Percentiles rank a stretch among this genome's conserved stretches.
phyloP scores from a whole-genome alignment of 2,329 filamentous ascomycete genomes.

The Dactylellina haptotyla region DNA sequence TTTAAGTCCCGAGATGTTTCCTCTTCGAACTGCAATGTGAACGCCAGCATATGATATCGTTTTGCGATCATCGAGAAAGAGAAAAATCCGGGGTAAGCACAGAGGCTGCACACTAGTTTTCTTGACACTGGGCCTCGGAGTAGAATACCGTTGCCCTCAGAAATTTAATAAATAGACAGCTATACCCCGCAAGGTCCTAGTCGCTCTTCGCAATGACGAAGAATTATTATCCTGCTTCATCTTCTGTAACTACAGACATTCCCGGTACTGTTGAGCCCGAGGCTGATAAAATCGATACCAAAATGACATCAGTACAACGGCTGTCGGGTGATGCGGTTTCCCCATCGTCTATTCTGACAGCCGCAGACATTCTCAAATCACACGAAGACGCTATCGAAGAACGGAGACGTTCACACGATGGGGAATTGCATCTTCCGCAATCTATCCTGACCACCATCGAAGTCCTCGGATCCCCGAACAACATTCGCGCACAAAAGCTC shows the following conservation, averaged over 20 bases:
- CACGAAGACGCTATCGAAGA: conserved; percentile 34
- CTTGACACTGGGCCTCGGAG: too few species aligned
- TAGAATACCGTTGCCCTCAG: neutral
- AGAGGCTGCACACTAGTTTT: neutral
- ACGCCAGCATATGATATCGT: too few species aligned
- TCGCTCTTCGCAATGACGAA: conserved; percentile 16
- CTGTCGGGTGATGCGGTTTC: conserved; percentile 6
- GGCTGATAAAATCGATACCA: conserved; percentile 13
- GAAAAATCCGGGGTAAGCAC: conserved; percentile 21
- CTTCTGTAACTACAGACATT: conserved; percentile 5
- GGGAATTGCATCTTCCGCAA: conserved; percentile 24
- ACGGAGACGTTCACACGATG: conserved; percentile 29
- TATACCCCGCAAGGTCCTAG: neutral
- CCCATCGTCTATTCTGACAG: conserved; percentile 39
- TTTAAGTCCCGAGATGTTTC: conserved; percentile 5
- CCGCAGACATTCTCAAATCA: conserved; percentile 39
- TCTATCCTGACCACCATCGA: conserved; percentile 40
- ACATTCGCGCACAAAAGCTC: conserved; percentile 33
- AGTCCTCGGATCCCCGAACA: conserved; percentile 29
- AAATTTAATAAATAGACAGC: conserved; percentile 22
- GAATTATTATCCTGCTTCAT: conserved; percentile 32
- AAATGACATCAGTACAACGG: neutral
- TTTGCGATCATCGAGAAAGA: conserved; percentile 3
- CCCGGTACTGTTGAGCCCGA: neutral
- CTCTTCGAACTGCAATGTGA: conserved; percentile 4